phyloP scores from a whole-genome alignment of 129 eudicot species.

The Erigeron canadensis region DNA sequence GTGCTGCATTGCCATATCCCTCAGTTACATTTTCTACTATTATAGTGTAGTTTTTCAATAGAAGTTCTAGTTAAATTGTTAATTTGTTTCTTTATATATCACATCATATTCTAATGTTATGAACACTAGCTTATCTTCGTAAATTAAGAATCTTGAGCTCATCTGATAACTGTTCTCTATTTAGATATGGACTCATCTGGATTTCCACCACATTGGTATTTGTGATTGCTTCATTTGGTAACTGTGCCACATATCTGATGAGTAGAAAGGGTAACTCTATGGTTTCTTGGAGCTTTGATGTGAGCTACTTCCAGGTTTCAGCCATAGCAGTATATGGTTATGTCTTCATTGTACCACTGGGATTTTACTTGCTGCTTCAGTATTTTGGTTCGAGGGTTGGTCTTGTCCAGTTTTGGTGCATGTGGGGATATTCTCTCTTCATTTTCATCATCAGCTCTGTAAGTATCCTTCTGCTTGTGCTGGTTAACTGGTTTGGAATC shows the following conservation, averaged over 20 bases:
- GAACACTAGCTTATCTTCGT: neutral
- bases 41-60: neutral
- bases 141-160: neutral
- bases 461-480: constrained; percentile 36
- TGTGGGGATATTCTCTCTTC: constrained; percentile 99
- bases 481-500: constrained; percentile 3
- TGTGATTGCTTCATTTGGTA: constrained; percentile 84
- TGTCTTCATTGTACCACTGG: constrained; percentile 79
- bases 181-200: constrained; percentile 96
- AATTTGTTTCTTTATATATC: neutral
- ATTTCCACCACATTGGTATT: constrained; percentile 89
- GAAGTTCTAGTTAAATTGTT: neutral
- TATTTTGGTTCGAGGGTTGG: constrained; percentile 82
- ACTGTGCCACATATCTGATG: constrained; percentile 83
- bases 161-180: neutral
- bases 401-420: constrained; percentile 93
- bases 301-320: constrained; percentile 78
- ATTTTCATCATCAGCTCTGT: constrained; percentile 76
- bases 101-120: neutral
- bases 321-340: constrained; percentile 77
- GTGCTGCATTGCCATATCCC: neutral
- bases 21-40: neutral
- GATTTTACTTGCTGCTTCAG: constrained; percentile 86
- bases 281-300: constrained; percentile 81
- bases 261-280: constrained; percentile 45